phyloP scores from a whole-genome alignment of 768 basidiomycete genomes.

The Rickenella mellea region DNA sequence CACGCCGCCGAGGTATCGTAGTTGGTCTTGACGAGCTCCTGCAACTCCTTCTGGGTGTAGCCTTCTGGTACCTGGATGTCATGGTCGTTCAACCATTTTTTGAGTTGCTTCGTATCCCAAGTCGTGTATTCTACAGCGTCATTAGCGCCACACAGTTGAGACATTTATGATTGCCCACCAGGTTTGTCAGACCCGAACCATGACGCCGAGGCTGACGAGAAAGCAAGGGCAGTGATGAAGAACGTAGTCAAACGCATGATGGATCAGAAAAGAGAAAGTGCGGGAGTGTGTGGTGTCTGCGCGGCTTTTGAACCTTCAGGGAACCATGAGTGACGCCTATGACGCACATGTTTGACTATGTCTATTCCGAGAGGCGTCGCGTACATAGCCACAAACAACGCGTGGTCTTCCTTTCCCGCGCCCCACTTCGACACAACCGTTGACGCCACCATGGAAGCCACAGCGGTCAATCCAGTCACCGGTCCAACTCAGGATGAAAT shows the following conservation, averaged over 20 bases:
- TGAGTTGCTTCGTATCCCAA: slow-evolving; percentile 61
- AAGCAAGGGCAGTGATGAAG: slow-evolving; percentile 22
- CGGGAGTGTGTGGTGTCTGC: too few species aligned
- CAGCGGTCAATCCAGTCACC: slow-evolving; percentile 28
- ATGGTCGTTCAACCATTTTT: slow-evolving; percentile 61
- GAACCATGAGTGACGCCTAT: not conserved
- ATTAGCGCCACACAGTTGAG: slow-evolving; percentile 9
- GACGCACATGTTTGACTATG: too few species aligned
- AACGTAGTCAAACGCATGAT: slow-evolving; percentile 22
- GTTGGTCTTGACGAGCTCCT: slow-evolving; percentile 50
- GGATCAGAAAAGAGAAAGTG: not conserved
- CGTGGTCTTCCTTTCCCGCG: not conserved
- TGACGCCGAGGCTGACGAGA: slow-evolving; percentile 27
- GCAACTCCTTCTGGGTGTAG: slow-evolving; percentile 20
- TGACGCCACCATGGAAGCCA: slow-evolving; percentile 41
- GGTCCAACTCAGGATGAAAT: slow-evolving; percentile 38
- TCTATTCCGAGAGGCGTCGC: too few species aligned
- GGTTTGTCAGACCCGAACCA: slow-evolving; percentile 23
- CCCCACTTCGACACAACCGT: not conserved
- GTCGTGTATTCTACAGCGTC: slow-evolving; percentile 23
- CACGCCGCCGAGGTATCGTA: slow-evolving; percentile 41
- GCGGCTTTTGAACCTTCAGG: not conserved
- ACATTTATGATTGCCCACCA: slow-evolving; percentile 13
- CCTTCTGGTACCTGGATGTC: slow-evolving; percentile 42
- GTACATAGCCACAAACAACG: not conserved